Evolutionary conservation across 306 rosid species (phyloP).

Genomic region (Castanopsis chinensis): DNA sequence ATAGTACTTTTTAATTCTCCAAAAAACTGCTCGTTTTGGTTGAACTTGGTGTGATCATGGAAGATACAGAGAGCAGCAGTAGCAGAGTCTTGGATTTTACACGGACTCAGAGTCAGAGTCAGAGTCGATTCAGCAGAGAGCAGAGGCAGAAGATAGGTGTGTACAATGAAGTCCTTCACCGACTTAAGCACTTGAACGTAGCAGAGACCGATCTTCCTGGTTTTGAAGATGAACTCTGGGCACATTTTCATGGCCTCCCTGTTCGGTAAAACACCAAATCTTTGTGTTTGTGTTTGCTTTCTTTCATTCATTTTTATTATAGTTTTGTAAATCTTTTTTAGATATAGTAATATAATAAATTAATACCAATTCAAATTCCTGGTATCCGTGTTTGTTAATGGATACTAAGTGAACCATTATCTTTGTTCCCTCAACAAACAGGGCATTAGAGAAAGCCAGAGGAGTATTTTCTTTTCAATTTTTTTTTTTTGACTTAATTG

Average conservation of each 20-base stretch:
- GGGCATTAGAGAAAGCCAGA: too few species aligned
- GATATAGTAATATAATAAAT: too few species aligned
- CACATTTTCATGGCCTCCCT: constrained; percentile 73
- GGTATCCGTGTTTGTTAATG: too few species aligned
- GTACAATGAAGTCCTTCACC: constrained; percentile 54
- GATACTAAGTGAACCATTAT: too few species aligned
- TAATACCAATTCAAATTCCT: too few species aligned
- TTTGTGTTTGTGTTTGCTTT: neutral
- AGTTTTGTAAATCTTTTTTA: too few species aligned
- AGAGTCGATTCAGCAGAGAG: constrained; percentile 15
- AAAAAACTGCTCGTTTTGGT: too few species aligned
- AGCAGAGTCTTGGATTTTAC: constrained; percentile 43
- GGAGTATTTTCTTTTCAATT: neutral
- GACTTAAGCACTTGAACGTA: constrained; percentile 51
- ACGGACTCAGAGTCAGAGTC: constrained; percentile 14
- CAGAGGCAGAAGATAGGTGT: constrained; percentile 53
- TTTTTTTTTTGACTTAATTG: neutral
- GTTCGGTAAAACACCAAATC: constrained; percentile 35
- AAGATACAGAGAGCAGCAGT: constrained; percentile 66
- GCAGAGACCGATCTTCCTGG: constrained; percentile 49
- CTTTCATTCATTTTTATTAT: neutral
- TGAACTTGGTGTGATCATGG: constrained; percentile 41
- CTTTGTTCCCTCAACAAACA: too few species aligned
- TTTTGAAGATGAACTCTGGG: constrained; percentile 78
- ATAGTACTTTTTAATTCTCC: too few species aligned